Evolutionary conservation across 139 green algal genomes (phyloP).

Genomic region (Ulvella scutata): DNA sequence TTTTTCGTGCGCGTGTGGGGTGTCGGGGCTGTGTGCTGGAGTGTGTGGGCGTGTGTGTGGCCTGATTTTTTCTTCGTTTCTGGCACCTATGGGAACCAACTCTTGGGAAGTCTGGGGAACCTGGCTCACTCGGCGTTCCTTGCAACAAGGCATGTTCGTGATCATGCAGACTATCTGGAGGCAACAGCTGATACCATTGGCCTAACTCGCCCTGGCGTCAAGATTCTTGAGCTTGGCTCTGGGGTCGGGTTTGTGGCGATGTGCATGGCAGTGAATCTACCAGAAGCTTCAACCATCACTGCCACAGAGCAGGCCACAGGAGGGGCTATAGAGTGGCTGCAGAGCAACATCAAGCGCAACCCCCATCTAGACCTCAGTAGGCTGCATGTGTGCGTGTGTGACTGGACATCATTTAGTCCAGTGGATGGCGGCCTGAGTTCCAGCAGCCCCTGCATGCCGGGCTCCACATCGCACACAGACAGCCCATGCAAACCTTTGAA

Average conservation of each 20-base stretch:
- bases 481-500: too few species aligned
- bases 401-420: background rate
- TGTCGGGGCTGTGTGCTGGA: too few species aligned
- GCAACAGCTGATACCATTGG: background rate
- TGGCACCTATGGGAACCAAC: too few species aligned
- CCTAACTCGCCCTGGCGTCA: background rate
- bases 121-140: too few species aligned
- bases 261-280: background rate
- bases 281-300: background rate
- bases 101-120: too few species aligned
- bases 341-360: background rate
- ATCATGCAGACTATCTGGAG: background rate
- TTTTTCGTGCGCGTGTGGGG: too few species aligned
- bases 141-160: too few species aligned
- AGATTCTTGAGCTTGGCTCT: slow-evolving; percentile 1
- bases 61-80: too few species aligned
- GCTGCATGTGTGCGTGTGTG: background rate
- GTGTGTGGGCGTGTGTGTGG: too few species aligned
- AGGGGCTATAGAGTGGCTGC: background rate
- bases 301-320: background rate
- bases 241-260: background rate
- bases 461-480: too few species aligned
- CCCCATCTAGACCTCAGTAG: background rate
- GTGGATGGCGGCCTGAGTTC: too few species aligned
- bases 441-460: too few species aligned